Conservation (phyloP, 176 grass and related monocot species). For the Themeda triandra region DNA sequence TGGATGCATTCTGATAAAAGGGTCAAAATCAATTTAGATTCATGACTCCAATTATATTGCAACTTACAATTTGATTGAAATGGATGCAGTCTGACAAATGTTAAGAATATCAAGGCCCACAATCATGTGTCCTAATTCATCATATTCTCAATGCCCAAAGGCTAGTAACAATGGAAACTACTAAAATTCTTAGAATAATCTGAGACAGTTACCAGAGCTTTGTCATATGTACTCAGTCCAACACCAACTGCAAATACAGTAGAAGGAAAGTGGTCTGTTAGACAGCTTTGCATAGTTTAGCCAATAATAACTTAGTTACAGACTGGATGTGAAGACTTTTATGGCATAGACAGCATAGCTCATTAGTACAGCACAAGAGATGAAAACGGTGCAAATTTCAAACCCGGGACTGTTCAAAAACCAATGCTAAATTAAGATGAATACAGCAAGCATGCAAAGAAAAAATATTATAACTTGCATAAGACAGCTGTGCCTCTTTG, state of each 20-base stretch:
- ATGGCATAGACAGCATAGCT: not conserved
- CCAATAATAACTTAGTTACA: not conserved
- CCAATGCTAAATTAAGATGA: not conserved
- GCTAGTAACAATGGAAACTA: not conserved
- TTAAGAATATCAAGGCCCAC: not conserved
- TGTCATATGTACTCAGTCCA: slow-evolving; percentile 88
- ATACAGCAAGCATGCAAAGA: not conserved
- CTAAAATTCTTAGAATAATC: slow-evolving; percentile 9
- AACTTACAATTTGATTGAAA: not conserved
- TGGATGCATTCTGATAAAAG: too few species aligned
- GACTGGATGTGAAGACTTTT: not conserved
- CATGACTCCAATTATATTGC: slow-evolving; percentile 10
- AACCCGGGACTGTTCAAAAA: not conserved
- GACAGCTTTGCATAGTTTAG: not conserved
- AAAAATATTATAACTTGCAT: slow-evolving; percentile 10
- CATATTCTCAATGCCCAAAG: not conserved
- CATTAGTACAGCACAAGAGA: not conserved
- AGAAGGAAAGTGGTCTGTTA: slow-evolving; percentile 20
- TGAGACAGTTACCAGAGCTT: slow-evolving; percentile 72
- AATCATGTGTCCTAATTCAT: not conserved
- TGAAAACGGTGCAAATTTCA: not conserved
- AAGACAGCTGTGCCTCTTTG: slow-evolving; percentile 45
- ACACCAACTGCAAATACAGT: slow-evolving; percentile 80
- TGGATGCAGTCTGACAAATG: slow-evolving; percentile 13
- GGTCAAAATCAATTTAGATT: not conserved